A percentile compares a stretch with the other conserved stretches of the same genome.
Conservation (phyloP, 1,284 basidiomycete species). For the Leccinum solheimii region DNA sequence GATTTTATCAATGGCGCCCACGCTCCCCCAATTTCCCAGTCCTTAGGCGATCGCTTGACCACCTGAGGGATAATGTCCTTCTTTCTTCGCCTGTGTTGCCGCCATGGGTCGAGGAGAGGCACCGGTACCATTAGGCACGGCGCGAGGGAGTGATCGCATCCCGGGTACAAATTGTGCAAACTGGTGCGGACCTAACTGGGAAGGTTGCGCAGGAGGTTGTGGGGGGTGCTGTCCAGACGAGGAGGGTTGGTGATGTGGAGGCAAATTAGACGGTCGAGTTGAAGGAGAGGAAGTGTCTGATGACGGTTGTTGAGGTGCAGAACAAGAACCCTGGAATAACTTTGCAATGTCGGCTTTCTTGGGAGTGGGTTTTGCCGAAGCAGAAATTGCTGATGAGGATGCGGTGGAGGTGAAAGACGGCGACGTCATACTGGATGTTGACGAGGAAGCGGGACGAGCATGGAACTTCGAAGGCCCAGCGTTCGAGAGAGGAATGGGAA, state of each 20-base stretch:
- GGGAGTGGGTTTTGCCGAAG: conserved; percentile 38
- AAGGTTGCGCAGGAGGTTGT: conserved; percentile 43
- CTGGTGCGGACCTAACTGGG: conserved; percentile 46
- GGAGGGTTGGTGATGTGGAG: conserved; percentile 40
- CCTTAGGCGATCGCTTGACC: conserved; percentile 40
- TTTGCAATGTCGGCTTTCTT: conserved; percentile 63
- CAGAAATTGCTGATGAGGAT: conserved; percentile 21
- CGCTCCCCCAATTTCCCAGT: conserved; percentile 36
- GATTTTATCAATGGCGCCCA: conserved; percentile 43
- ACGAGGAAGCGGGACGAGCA: too few species aligned
- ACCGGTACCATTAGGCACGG: conserved; percentile 61
- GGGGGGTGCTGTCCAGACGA: conserved; percentile 40
- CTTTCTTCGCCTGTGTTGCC: conserved; percentile 13
- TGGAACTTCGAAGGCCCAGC: too few species aligned
- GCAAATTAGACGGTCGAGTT: conserved; percentile 46
- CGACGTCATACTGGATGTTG: too few species aligned
- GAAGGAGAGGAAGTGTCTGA: conserved; percentile 42
- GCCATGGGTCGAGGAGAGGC: conserved; percentile 56
- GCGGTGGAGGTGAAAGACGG: too few species aligned
- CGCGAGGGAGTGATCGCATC: conserved; percentile 49
- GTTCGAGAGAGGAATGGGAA: too few species aligned
- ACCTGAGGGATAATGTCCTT: conserved; percentile 43
- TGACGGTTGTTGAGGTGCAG: conserved; percentile 29
- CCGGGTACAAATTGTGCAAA: conserved; percentile 48
- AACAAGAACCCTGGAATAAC: conserved; percentile 58